Conservation (phyloP, 257 asterid species). For the Lycium barbarum region DNA sequence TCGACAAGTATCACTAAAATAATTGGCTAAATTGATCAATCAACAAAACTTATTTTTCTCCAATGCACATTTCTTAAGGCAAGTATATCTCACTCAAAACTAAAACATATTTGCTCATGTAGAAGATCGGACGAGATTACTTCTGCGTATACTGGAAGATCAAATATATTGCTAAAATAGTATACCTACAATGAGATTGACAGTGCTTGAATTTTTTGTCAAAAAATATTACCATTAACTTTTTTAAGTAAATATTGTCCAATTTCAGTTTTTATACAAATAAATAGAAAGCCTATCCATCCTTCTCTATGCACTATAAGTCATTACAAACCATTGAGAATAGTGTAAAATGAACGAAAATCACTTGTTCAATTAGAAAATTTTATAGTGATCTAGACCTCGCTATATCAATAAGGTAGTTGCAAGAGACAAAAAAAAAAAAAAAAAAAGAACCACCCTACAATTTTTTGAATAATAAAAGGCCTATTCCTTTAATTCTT, state of each 20-base stretch:
- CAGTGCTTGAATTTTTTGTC: not conserved
- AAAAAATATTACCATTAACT: not conserved
- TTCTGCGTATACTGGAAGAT: not conserved
- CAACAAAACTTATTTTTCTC: too few species aligned
- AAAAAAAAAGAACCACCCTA: too few species aligned
- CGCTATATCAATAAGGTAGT: not conserved
- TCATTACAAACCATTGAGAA: not conserved
- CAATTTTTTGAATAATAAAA: too few species aligned
- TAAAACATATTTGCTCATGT: not conserved
- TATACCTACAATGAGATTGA: conserved; percentile 2
- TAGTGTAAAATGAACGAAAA: not conserved
- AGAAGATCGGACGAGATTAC: not conserved
- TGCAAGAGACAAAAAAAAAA: too few species aligned
- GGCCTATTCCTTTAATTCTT: not conserved
- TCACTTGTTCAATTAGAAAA: not conserved
- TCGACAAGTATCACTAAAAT: not conserved
- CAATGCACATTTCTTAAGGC: not conserved
- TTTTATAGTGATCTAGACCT: not conserved
- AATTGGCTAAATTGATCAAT: not conserved
- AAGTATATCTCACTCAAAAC: not conserved
- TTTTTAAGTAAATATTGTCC: not conserved
- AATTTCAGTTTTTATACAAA: not conserved
- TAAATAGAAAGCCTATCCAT: not conserved
- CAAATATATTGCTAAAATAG: not conserved
- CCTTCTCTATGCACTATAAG: not conserved